Evolutionary conservation across 192 early-diverging fungal species (phyloP).

Genomic region (Kappamyces sp.): DNA sequence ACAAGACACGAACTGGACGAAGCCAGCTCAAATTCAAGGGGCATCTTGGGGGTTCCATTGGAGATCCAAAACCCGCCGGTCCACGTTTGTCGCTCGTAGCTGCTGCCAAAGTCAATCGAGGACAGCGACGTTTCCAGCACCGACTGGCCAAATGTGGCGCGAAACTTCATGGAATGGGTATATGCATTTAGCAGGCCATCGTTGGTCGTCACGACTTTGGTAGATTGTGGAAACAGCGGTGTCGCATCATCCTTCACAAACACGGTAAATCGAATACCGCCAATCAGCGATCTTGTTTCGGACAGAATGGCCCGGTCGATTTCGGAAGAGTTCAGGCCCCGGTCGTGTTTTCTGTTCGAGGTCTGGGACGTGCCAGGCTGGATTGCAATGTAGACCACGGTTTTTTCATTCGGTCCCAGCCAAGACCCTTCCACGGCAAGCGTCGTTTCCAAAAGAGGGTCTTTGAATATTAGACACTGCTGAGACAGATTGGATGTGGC

Average conservation of each 20-base stretch:
- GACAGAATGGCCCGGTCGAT: slow-evolving; percentile 16
- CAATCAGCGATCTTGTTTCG: slow-evolving; percentile 55
- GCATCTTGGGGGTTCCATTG: slow-evolving; percentile 65
- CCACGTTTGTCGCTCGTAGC: slow-evolving; percentile 37
- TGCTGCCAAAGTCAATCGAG: slow-evolving; percentile 63
- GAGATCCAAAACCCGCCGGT: slow-evolving; percentile 59
- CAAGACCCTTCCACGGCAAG: slow-evolving; percentile 36
- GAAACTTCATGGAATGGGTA: slow-evolving; percentile 74
- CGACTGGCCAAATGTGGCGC: slow-evolving; percentile 73
- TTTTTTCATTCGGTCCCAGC: slow-evolving; percentile 40
- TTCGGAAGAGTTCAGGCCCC: slow-evolving; percentile 3
- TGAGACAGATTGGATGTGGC: slow-evolving; percentile 73
- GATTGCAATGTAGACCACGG: slow-evolving; percentile 69
- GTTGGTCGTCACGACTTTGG: neutral
- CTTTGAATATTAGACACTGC: slow-evolving; percentile 69
- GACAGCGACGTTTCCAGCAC: slow-evolving; percentile 59
- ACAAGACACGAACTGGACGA: neutral
- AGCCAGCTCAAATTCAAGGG: slow-evolving; percentile 50
- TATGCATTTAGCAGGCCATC: slow-evolving; percentile 40
- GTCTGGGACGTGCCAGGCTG: slow-evolving; percentile 45
- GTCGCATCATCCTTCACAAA: slow-evolving; percentile 39
- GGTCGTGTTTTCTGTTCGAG: neutral
- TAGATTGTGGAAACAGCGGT: neutral
- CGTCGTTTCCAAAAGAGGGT: slow-evolving; percentile 30
- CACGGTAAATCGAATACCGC: slow-evolving; percentile 73